A percentile compares a stretch with the other conserved stretches of the same genome.
Evolutionary conservation across 192 early-diverging fungal genomes (phyloP).

Genomic region (Backusella psychrophila): DNA sequence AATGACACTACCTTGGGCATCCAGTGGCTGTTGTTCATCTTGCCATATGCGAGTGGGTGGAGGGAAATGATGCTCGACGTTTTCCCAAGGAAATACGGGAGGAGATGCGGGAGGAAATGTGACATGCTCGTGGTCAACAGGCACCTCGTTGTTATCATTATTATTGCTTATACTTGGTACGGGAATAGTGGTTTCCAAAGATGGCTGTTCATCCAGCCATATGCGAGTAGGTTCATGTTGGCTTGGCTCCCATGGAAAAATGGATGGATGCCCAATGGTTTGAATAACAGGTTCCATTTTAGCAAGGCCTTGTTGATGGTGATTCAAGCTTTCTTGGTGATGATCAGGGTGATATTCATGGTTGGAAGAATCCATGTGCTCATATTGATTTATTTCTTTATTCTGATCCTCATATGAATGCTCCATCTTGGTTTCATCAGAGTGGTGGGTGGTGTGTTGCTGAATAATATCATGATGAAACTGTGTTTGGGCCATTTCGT

Average conservation of each 20-base stretch:
- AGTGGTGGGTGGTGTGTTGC: too few relatives aligned
- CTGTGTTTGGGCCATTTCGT: neutral
- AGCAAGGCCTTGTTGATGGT: neutral
- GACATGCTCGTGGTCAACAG: neutral
- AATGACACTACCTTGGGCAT: neutral
- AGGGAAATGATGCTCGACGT: neutral
- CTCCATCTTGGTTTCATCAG: neutral
- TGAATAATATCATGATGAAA: neutral
- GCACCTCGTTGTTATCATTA: too few relatives aligned
- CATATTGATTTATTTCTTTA: neutral
- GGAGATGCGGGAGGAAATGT: neutral
- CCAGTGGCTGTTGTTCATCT: neutral
- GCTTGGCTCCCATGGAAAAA: neutral
- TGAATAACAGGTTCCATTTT: neutral
- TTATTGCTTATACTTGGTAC: neutral
- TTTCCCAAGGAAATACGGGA: slow-evolving; percentile 3
- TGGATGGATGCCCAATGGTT: neutral
- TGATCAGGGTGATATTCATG: neutral
- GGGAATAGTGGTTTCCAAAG: neutral
- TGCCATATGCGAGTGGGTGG: slow-evolving; percentile 17
- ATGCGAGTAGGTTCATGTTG: neutral
- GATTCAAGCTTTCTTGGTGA: neutral
- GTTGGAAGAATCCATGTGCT: neutral
- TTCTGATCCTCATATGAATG: neutral
- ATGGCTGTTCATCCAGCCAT: slow-evolving; percentile 10